A percentile compares a stretch with the other conserved stretches of the same genome.
Conservation (phyloP, 1,284 basidiomycete genomes). For the Ganoderma multipileum region DNA sequence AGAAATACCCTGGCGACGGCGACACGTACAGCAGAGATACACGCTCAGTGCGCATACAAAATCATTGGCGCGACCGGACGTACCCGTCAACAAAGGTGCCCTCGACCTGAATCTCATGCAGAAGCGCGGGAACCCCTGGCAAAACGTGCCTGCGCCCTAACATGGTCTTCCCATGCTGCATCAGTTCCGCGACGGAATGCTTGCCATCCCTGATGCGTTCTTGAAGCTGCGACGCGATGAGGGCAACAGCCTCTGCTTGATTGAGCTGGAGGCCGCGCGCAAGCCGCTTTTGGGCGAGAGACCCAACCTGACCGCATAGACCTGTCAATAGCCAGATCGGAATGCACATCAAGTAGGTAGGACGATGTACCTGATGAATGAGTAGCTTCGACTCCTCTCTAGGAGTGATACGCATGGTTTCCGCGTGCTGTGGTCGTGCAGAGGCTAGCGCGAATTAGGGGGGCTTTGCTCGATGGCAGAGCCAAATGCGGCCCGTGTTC, state of each 20-base stretch:
- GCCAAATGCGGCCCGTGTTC: neutral
- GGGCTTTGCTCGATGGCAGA: neutral
- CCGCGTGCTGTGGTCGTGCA: neutral
- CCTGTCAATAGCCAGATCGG: neutral
- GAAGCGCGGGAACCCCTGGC: constrained; percentile 68
- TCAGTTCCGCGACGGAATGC: constrained; percentile 89
- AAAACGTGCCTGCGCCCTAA: constrained; percentile 93
- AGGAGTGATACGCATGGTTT: constrained; percentile 44
- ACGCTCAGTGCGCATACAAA: neutral
- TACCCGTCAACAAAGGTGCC: constrained; percentile 89
- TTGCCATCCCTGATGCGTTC: constrained; percentile 95
- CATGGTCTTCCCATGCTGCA: constrained; percentile 91
- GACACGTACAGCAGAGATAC: neutral
- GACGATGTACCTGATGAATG: constrained; percentile 43
- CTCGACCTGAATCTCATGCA: constrained; percentile 92
- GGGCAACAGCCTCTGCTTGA: constrained; percentile 85
- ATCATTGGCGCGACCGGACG: constrained; percentile 33
- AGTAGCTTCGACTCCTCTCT: constrained; percentile 48
- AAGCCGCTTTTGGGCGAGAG: constrained; percentile 92
- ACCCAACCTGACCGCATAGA: constrained; percentile 63
- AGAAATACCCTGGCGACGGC: constrained; percentile 82
- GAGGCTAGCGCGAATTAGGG: constrained; percentile 4
- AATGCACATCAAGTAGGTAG: neutral
- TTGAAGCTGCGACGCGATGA: constrained; percentile 92
- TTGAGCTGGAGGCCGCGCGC: constrained; percentile 91